phyloP scores from a whole-genome alignment of 495 filamentous ascomycete genomes.

The Aspergillus taichungensis region DNA sequence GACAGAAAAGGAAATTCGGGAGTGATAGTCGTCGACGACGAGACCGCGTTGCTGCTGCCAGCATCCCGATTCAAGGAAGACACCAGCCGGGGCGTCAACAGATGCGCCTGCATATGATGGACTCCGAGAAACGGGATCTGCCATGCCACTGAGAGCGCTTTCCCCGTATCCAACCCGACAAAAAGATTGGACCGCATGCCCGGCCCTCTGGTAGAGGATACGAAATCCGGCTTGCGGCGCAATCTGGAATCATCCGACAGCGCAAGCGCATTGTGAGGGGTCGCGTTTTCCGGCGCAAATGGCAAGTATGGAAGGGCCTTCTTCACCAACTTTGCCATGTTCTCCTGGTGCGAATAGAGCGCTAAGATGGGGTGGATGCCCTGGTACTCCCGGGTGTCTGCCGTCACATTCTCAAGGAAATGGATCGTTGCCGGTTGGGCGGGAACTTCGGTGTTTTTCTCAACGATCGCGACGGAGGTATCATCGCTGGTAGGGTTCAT shows the following conservation, averaged over 20 bases:
- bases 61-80: constrained; percentile 39
- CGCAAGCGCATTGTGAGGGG: constrained; percentile 6
- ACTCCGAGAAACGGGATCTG: constrained; percentile 73
- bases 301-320: constrained; percentile 54
- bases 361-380: constrained; percentile 75
- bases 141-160: constrained; percentile 80
- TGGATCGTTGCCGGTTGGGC: constrained; percentile 45
- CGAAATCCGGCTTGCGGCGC: constrained; percentile 60
- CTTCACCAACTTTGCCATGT: constrained; percentile 55
- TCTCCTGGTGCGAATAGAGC: constrained; percentile 60
- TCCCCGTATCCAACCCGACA: constrained; percentile 73
- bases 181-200: constrained; percentile 73
- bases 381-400: constrained; percentile 57
- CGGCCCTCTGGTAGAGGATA: constrained; percentile 80
- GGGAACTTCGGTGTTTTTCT: constrained; percentile 34
- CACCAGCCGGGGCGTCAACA: constrained; percentile 78
- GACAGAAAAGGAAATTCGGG: constrained; percentile 74
- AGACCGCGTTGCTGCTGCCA: not conserved
- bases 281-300: constrained; percentile 6
- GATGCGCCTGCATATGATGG: constrained; percentile 96
- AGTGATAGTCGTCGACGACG: not conserved
- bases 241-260: constrained; percentile 16
- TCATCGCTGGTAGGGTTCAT: constrained; percentile 56
- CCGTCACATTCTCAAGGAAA: constrained; percentile 77
- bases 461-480: constrained; percentile 80